Evolutionary conservation across 2,329 filamentous ascomycete species (phyloP), one percentile per base, ranked within the genome.

Genomic region (Bipolaris cookei): DNA sequence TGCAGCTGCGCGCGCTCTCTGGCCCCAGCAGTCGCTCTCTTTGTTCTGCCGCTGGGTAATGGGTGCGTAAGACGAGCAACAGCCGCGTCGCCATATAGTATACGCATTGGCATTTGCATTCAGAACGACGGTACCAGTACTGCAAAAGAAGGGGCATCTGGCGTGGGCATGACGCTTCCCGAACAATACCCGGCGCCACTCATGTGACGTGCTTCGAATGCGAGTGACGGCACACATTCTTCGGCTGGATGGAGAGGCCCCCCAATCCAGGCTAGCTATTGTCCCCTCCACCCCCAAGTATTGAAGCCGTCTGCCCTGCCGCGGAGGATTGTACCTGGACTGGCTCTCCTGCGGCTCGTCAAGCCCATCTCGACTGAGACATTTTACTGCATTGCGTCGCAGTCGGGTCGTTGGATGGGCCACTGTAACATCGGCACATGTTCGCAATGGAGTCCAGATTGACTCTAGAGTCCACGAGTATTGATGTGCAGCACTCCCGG

Each of bases 191-290:
- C 18, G 38, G 11, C 43, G 59, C 59, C 57, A 55, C 57, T 62
- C 59, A 62, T 51, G 57, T 65, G 63, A 65, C 54, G 30, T 23
- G 43, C 30, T 45, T 44, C 35, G 42, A 13, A 63, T 65, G 63
- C 63, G 63, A 65, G 58, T 41, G 58, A 51, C 39, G 46, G 28
- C 39, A 23, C 49, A 47, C 49, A 51, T 45, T 48, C 35, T 56
- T 54, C 46, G 47, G 46, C 44, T 49, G 46, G 49, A 48, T 45
- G 42, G 42, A 44, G 25, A 32, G 28, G 30, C 13, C 41, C 41
- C 41, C 52, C 41, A 37, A 32, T 25, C 21, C 18, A 21, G 39
- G 14, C 44, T 56, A 54, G 39, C 50, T 41, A 38, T 38, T 44
- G 34, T n/a, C 39, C 21, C 14, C 39, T 23, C 21, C 20, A 23